These are phyloP conservation scores for Myotisia sp. DNA, from an alignment of 2,329 filamentous ascomycete species.

Conservation along the genomic window DNA sequence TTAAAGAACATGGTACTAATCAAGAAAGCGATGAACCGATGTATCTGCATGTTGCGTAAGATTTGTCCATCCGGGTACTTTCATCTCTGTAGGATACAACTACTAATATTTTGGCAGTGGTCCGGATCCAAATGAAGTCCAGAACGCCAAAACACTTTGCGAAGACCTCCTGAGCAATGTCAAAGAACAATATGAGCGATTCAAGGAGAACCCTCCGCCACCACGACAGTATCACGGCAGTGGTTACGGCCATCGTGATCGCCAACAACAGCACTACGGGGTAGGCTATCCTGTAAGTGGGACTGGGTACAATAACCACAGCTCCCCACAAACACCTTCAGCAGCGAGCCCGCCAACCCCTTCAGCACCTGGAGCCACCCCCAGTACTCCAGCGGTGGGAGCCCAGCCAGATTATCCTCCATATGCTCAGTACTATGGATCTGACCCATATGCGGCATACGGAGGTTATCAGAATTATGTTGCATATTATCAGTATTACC, in stretches of 20 bases:
- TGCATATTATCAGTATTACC: slow-evolving; percentile 53
- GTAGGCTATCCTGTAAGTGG: slow-evolving; percentile 25
- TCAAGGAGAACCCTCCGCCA: slow-evolving; percentile 64
- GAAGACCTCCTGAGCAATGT: slow-evolving; percentile 78
- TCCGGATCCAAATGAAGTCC: slow-evolving; percentile 72
- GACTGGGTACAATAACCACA: slow-evolving; percentile 30
- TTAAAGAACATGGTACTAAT: slow-evolving; percentile 77
- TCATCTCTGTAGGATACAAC: slow-evolving; percentile 1
- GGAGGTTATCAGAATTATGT: slow-evolving; percentile 69
- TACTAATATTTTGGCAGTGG: slow-evolving; percentile 46
- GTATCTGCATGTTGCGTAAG: slow-evolving; percentile 90
- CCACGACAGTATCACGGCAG: slow-evolving; percentile 41
- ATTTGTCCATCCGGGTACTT: slow-evolving; percentile 2
- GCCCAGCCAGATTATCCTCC: slow-evolving; percentile 57
- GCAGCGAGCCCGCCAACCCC: slow-evolving; percentile 30
- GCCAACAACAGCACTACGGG: slow-evolving; percentile 29
- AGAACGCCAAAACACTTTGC: slow-evolving; percentile 75
- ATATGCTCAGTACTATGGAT: slow-evolving; percentile 59
- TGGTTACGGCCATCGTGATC: slow-evolving; percentile 41
- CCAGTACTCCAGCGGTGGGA: slow-evolving; percentile 14
- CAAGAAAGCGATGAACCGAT: slow-evolving; percentile 88
- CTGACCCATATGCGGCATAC: slow-evolving; percentile 79
- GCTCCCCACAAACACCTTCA: slow-evolving; percentile 31
- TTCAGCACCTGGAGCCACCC: slow-evolving; percentile 22
- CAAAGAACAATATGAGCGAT: slow-evolving; percentile 75